Percentiles rank a stretch among this genome's conserved stretches.
Evolutionary conservation across 2,329 filamentous ascomycete species (phyloP).

Genomic region (Ophiostoma novo-ulmi): DNA sequence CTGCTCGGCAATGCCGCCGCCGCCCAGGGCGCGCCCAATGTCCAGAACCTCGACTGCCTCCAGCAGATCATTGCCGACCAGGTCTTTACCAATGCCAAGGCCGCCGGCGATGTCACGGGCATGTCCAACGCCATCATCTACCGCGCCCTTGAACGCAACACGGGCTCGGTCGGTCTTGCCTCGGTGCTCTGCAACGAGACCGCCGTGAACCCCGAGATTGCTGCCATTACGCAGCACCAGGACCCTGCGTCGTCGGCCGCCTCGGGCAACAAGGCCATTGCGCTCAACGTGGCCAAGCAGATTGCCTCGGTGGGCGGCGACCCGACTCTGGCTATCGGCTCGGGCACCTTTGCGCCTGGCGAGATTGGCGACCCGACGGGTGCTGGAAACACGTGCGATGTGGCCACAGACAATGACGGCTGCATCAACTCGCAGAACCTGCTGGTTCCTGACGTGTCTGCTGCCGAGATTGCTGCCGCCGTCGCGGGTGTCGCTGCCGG

Average conservation of each 20-base stretch:
- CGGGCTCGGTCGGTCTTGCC: conserved; percentile 50
- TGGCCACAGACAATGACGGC: conserved; percentile 43
- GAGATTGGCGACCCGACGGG: conserved; percentile 38
- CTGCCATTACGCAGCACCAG: conserved; percentile 59
- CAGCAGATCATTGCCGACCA: conserved; percentile 55
- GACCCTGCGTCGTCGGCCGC: conserved; percentile 59
- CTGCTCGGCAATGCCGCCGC: conserved; percentile 44
- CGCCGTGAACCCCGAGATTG: conserved; percentile 62
- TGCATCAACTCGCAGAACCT: conserved; percentile 54
- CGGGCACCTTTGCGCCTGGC: conserved; percentile 60
- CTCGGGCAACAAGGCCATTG: conserved; percentile 56
- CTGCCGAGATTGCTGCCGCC: conserved; percentile 49
- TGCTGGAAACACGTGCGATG: conserved; percentile 52
- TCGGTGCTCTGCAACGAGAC: conserved; percentile 53
- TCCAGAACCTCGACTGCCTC: conserved; percentile 49
- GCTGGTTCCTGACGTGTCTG: conserved; percentile 49
- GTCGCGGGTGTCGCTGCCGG: conserved; percentile 35
- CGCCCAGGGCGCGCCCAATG: conserved; percentile 33
- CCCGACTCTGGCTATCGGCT: conserved; percentile 54
- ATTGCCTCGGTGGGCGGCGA: conserved; percentile 58
- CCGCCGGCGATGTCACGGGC: conserved; percentile 46
- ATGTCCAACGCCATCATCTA: conserved; percentile 51
- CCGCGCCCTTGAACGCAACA: conserved; percentile 56
- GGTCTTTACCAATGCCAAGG: conserved; percentile 57
- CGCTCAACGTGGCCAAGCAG: conserved; percentile 54